Evolutionary conservation across 2,329 filamentous ascomycete species (phyloP).

Genomic region (Septoria linicola): DNA sequence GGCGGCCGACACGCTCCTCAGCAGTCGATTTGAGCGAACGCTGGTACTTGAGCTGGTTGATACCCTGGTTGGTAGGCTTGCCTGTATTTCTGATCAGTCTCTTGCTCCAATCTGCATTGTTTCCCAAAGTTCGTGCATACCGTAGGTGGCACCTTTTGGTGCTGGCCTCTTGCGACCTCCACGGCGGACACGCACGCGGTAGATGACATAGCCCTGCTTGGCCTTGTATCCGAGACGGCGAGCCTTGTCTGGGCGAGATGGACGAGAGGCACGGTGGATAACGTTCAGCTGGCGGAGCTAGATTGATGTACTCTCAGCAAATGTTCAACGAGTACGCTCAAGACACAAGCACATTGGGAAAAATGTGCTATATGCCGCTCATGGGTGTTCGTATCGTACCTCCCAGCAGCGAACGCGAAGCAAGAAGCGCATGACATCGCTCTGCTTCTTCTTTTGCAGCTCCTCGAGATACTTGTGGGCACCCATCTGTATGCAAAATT

Average conservation of each 20-base stretch:
- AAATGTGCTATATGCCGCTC: slow-evolving; percentile 36
- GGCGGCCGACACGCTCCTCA: slow-evolving; percentile 99
- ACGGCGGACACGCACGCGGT: slow-evolving; percentile 96
- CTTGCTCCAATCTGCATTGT: slow-evolving; percentile 2
- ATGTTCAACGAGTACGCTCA: slow-evolving; percentile 96
- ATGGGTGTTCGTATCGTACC: slow-evolving; percentile 55
- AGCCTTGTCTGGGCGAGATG: slow-evolving; percentile 98
- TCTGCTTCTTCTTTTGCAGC: slow-evolving; percentile 99
- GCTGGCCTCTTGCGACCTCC: slow-evolving; percentile 98
- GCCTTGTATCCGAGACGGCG: slow-evolving; percentile 99
- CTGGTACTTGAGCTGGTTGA: slow-evolving; percentile 99
- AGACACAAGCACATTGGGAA: slow-evolving; percentile 37
- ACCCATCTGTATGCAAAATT: slow-evolving; percentile 69
- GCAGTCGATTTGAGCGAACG: slow-evolving; percentile 95
- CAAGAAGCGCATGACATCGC: slow-evolving; percentile 99
- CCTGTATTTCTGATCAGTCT: slow-evolving; percentile 56
- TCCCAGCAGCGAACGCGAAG: slow-evolving; percentile 99
- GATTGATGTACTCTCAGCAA: slow-evolving; percentile 99
- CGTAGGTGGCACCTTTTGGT: slow-evolving; percentile 97
- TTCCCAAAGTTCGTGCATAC: slow-evolving; percentile 55
- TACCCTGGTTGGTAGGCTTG: slow-evolving; percentile 99
- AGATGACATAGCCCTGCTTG: slow-evolving; percentile 99
- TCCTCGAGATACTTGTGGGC: slow-evolving; percentile 99
- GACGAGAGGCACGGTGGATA: slow-evolving; percentile 97
- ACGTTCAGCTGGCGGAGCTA: slow-evolving; percentile 99